phyloP scores from a whole-genome alignment of 768 basidiomycete species.

The Collybia mongolica region DNA sequence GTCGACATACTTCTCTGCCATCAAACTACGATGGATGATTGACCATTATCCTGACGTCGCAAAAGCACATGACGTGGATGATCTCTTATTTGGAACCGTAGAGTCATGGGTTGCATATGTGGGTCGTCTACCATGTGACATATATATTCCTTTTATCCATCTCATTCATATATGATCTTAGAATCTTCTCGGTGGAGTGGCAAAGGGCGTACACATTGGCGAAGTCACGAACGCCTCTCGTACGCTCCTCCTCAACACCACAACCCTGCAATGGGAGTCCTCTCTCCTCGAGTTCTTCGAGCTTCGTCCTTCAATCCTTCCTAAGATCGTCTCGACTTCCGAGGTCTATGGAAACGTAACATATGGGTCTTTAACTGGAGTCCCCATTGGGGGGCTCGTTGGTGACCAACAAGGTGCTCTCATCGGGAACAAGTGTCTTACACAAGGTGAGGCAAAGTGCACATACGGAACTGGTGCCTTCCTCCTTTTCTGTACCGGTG shows the following conservation, averaged over 20 bases:
- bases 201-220: conserved; percentile 74
- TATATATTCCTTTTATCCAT: conserved; percentile 9
- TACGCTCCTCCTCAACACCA: conserved; percentile 86
- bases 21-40: conserved; percentile 97
- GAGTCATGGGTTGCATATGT: conserved; percentile 97
- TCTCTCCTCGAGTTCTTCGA: conserved; percentile 86
- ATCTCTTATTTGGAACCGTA: conserved; percentile 90
- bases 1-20: conserved; percentile 97
- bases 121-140: conserved; percentile 14
- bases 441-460: conserved; percentile 93
- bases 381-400: conserved; percentile 88
- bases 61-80: conserved; percentile 76
- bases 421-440: conserved; percentile 93
- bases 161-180: conserved; percentile 21
- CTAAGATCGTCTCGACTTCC: conserved; percentile 85
- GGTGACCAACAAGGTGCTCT: conserved; percentile 99
- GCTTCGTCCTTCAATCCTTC: conserved; percentile 74
- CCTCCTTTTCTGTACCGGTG: conserved; percentile 91
- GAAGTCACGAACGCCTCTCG: conserved; percentile 97
- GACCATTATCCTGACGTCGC: conserved; percentile 77
- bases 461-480: conserved; percentile 99
- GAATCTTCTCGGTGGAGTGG: conserved; percentile 82
- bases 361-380: conserved; percentile 63
- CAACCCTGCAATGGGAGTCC: conserved; percentile 80
- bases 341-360: conserved; percentile 86